Base-by-base conservation (phyloP, 2,329 filamentous ascomycete species). In the Thermoascus crustaceus region DNA sequence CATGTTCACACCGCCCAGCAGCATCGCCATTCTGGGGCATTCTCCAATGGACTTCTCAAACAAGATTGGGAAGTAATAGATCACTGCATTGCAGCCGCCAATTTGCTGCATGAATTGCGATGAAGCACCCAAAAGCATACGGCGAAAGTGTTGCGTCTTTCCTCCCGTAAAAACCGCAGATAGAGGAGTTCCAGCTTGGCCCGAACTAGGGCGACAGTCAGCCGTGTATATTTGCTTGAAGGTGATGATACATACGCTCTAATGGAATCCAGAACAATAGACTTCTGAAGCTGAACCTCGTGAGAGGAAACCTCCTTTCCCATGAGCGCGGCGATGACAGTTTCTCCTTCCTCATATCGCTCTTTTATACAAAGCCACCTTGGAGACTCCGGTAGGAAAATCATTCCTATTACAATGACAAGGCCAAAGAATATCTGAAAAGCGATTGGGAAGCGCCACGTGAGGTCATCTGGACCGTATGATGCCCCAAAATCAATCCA, bases 251-350 rank as follows among this genome's bases (percentile, higher is more conserved):
- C 13, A 30, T 40, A 36, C 16, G 39, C 35, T 16, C 66, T 64
- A 43, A 80, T 76, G 2, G 69, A 74, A 50, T 84, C 78, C 16
- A 73, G 58, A 22, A 79, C 77, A 2, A 77, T 75, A 35, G 74
- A 70, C 45, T 68, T 65, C 54, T 81, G 67, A 17, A 68, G 47
- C 30, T 66, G 58, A 4, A 75, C 75, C 45, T 78, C 68, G 3
- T 68, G 57, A 39, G 72, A 68, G 39, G 74, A 66, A 2, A 69
- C 42, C 22, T 69, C 39, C 17, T 63, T 56, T 14, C 61, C 61
- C 27, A 57, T 51, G 2, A 73, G 63, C 7, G 64, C 63, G 2
- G 67, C 67, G 25, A 74, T 63, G 8, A 73, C 68, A 4, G 60
- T 52, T 9, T 57, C 55, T 24, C 56, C 72, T 45, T 64, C 68